These are phyloP conservation scores for Candida patagonica DNA, from an alignment of 805 yeast genomes.

Conservation along the genomic window DNA sequence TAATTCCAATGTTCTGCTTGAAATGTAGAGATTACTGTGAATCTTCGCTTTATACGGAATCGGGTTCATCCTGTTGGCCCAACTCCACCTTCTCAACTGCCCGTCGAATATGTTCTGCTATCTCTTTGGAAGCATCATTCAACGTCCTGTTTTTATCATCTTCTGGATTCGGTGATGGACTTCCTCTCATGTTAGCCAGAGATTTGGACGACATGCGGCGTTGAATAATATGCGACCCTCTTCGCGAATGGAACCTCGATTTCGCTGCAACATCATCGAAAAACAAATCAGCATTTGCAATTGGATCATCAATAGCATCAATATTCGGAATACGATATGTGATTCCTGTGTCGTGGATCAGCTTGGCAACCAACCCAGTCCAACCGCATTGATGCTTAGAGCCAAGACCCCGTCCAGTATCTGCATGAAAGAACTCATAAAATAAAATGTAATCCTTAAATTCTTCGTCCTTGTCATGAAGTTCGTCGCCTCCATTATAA, in stretches of 20 bases:
- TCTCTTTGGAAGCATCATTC: conserved; percentile 10
- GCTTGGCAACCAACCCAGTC: conserved; percentile 88
- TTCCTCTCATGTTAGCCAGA: conserved; percentile 6
- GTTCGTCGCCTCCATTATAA: conserved; percentile 48
- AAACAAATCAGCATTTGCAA: conserved; percentile 27
- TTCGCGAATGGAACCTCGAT: conserved; percentile 17
- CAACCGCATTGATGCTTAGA: conserved; percentile 94
- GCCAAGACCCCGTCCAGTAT: conserved; percentile 88
- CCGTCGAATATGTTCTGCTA: conserved; percentile 17
- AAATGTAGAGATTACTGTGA: too few relatives aligned
- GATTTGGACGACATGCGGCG: conserved; percentile 15
- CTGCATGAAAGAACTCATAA: conserved; percentile 88
- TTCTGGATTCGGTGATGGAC: conserved; percentile 1
- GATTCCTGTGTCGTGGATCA: conserved; percentile 78
- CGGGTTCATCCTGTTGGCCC: conserved; percentile 8
- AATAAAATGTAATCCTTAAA: conserved; percentile 72
- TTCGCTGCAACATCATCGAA: conserved; percentile 26
- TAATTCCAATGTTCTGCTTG: too few relatives aligned
- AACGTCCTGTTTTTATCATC: conserved; percentile 5
- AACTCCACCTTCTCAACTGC: conserved; percentile 11
- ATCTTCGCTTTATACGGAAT: conserved; percentile 1
- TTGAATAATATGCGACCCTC: conserved; percentile 13
- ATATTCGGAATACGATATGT: conserved; percentile 38
- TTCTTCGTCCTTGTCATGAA: conserved; percentile 49
- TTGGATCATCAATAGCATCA: conserved; percentile 32